Evolutionary conservation across 2,329 filamentous ascomycete species (phyloP).

Genomic region (Exophiala sp.): DNA sequence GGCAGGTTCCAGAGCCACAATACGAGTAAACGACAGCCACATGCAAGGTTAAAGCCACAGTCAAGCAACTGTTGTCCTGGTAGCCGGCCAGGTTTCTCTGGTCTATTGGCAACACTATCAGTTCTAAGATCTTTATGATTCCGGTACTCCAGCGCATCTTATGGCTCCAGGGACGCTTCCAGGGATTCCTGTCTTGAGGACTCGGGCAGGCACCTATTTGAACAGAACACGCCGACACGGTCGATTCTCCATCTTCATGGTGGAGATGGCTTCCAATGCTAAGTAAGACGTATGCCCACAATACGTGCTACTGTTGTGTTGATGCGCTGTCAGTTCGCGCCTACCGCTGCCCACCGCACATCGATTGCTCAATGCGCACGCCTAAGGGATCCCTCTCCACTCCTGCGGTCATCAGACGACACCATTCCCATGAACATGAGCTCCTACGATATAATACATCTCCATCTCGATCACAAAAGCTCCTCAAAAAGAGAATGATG

Average conservation of each 20-base stretch:
- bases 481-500: too few species aligned
- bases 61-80: not conserved
- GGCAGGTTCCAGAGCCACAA: not conserved
- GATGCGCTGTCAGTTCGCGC: slow-evolving; percentile 2
- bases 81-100: too few species aligned
- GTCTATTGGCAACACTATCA: too few species aligned
- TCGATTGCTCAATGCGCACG: not conserved
- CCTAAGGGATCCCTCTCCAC: not conserved
- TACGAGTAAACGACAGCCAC: not conserved
- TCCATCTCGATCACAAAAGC: too few species aligned
- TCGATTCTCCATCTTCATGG: not conserved
- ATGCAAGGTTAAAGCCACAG: not conserved
- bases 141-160: too few species aligned
- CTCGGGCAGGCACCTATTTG: too few species aligned
- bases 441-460: not conserved
- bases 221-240: not conserved
- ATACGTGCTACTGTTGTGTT: not conserved
- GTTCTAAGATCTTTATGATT: too few species aligned
- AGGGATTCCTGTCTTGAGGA: not conserved
- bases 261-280: not conserved
- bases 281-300: too few species aligned
- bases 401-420: not conserved
- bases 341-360: not conserved
- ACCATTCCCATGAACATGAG: not conserved
- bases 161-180: too few species aligned